Conservation (phyloP, 2,329 filamentous ascomycete genomes). For the Chrysoporthe deuterocubensis region DNA sequence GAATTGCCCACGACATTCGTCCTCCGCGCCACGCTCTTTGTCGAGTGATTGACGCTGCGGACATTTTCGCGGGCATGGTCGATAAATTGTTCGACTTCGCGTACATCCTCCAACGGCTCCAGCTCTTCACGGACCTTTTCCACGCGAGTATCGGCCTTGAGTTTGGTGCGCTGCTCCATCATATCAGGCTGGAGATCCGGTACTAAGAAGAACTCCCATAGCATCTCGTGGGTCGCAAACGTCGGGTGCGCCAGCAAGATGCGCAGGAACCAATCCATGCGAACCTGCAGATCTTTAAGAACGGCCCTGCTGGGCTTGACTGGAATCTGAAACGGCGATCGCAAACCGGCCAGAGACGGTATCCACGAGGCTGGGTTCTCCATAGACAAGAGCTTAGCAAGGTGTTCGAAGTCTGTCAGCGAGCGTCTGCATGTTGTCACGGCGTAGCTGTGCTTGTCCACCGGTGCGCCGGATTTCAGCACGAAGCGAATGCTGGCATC, state of each 20-base stretch:
- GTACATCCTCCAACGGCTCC: conserved; percentile 78
- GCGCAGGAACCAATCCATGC: conserved; percentile 85
- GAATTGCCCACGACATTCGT: conserved; percentile 74
- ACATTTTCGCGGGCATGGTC: conserved; percentile 90
- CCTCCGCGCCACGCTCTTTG: conserved; percentile 79
- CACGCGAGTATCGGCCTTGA: conserved; percentile 80
- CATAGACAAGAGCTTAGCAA: conserved; percentile 79
- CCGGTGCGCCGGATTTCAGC: conserved; percentile 89
- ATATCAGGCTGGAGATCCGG: conserved; percentile 89
- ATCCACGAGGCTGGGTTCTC: conserved; percentile 97
- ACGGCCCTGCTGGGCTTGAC: conserved; percentile 88
- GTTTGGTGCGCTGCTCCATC: conserved; percentile 84
- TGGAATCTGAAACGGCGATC: conserved; percentile 90
- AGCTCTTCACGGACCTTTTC: conserved; percentile 91
- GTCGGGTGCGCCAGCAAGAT: conserved; percentile 87
- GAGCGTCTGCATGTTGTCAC: conserved; percentile 93
- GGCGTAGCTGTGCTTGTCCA: conserved; percentile 80
- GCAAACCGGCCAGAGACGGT: conserved; percentile 74
- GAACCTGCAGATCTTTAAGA: conserved; percentile 83
- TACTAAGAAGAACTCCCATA: conserved; percentile 99
- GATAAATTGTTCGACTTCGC: conserved; percentile 91
- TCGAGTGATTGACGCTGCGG: conserved; percentile 80
- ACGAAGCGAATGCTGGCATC: conserved; percentile 92
- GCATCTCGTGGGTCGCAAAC: conserved; percentile 92
- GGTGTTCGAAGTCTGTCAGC: conserved; percentile 86